Percentiles rank a stretch among this genome's conserved stretches.
Evolutionary conservation across 192 early-diverging fungal genomes (phyloP).

Genomic region (Phycomyces blakesleeanus): DNA sequence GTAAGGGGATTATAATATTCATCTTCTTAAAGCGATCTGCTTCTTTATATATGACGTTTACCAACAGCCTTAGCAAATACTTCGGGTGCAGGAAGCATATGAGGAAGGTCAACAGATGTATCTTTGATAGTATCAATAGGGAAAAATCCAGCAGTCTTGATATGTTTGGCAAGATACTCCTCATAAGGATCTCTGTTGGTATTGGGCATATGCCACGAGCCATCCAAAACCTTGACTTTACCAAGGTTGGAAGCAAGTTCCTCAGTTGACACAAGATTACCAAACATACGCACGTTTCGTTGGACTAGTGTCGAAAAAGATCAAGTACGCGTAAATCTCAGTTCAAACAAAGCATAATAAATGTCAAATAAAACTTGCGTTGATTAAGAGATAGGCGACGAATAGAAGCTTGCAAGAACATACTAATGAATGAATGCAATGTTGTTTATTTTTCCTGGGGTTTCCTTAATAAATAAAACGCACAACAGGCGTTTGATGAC

Average conservation of each 20-base stretch:
- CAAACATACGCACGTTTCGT: background rate
- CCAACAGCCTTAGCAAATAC: slow-evolving; percentile 73
- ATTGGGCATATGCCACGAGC: slow-evolving; percentile 88
- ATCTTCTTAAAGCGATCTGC: too few species aligned
- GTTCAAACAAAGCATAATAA: too few species aligned
- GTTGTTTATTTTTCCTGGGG: too few species aligned
- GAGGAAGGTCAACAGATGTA: slow-evolving; percentile 65
- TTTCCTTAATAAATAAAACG: too few species aligned
- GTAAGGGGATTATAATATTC: background rate
- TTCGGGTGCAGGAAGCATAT: slow-evolving; percentile 81
- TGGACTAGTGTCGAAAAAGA: too few species aligned
- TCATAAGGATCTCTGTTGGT: slow-evolving; percentile 58
- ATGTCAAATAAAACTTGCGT: too few species aligned
- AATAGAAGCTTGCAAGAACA: too few species aligned
- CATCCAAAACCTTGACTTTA: slow-evolving; percentile 77
- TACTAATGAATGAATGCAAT: too few species aligned
- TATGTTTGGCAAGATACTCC: slow-evolving; percentile 67
- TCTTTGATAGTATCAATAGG: slow-evolving; percentile 88
- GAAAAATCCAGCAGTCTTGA: slow-evolving; percentile 76
- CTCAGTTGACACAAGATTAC: slow-evolving; percentile 18
- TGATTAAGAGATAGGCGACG: too few species aligned
- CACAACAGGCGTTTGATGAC: too few species aligned
- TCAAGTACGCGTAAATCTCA: too few species aligned
- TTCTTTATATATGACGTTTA: slow-evolving; percentile 26
- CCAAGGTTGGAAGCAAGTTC: slow-evolving; percentile 18